Conservation (phyloP, 345 rosid genomes). For the Syzygium jambos region DNA sequence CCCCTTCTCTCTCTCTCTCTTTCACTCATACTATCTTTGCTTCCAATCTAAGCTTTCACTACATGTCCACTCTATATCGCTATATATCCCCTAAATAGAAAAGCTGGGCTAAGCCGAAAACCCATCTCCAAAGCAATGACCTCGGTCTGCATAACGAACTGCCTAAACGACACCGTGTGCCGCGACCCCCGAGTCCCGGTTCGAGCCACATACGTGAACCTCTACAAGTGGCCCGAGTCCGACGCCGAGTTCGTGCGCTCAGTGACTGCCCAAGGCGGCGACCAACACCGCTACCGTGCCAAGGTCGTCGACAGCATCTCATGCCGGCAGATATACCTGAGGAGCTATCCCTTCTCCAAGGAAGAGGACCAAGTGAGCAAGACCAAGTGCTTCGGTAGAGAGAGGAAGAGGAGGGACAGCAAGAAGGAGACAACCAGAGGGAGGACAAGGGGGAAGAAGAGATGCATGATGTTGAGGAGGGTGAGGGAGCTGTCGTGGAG, state of each 20-base stretch:
- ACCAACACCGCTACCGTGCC: slow-evolving; percentile 11
- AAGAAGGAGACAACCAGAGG: background rate
- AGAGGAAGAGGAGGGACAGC: slow-evolving; percentile 9
- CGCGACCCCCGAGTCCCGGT: slow-evolving; percentile 54
- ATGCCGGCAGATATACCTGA: slow-evolving; percentile 73
- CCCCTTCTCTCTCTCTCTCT: background rate
- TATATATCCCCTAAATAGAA: background rate
- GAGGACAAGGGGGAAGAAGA: slow-evolving; percentile 2
- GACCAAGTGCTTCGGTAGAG: slow-evolving; percentile 37
- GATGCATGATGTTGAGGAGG: slow-evolving; percentile 38
- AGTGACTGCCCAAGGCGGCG: slow-evolving; percentile 6
- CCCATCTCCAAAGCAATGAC: slow-evolving; percentile 22
- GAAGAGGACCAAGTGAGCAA: slow-evolving; percentile 29
- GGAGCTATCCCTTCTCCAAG: slow-evolving; percentile 75
- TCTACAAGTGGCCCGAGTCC: slow-evolving; percentile 74
- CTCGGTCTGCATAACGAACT: slow-evolving; percentile 71
- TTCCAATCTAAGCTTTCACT: slow-evolving; percentile 43
- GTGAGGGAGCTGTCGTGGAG: slow-evolving; percentile 41
- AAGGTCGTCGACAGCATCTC: slow-evolving; percentile 77
- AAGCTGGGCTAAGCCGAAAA: background rate
- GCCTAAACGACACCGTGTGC: slow-evolving; percentile 50
- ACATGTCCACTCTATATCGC: slow-evolving; percentile 7
- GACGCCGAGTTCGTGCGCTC: slow-evolving; percentile 58
- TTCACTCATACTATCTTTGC: slow-evolving; percentile 26
- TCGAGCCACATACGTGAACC: slow-evolving; percentile 57